Percentiles rank a stretch among this genome's conserved stretches.
phyloP scores from a whole-genome alignment of 768 basidiomycete species.

The Grammothele lineata region DNA sequence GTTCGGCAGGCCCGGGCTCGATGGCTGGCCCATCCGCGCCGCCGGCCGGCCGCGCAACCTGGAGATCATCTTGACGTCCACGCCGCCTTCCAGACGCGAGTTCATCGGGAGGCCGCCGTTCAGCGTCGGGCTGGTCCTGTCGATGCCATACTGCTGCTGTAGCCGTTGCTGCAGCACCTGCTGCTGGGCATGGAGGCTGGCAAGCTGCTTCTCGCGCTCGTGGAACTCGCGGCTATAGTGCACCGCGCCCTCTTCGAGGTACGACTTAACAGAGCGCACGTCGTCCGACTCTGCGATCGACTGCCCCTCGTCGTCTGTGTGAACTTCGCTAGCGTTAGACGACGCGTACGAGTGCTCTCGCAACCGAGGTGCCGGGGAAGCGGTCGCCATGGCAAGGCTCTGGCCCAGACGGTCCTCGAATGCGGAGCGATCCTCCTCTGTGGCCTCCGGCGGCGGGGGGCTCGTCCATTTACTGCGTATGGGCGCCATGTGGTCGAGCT shows the following conservation, averaged over 20 bases:
- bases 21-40: slow-evolving; percentile 13
- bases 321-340: slow-evolving; percentile 58
- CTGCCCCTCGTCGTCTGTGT: slow-evolving; percentile 66
- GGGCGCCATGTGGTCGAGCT: slow-evolving; percentile 65
- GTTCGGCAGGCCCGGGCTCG: neutral
- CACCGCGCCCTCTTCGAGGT: slow-evolving; percentile 42
- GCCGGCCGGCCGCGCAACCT: slow-evolving; percentile 21
- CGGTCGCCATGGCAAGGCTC: slow-evolving; percentile 65
- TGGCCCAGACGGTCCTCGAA: slow-evolving; percentile 68
- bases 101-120: neutral
- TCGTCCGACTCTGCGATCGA: slow-evolving; percentile 65
- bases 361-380: slow-evolving; percentile 57
- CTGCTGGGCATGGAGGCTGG: slow-evolving; percentile 5
- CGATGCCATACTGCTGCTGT: slow-evolving; percentile 15
- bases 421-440: slow-evolving; percentile 56
- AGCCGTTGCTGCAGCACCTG: slow-evolving; percentile 3
- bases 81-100: slow-evolving; percentile 11
- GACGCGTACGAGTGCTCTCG: slow-evolving; percentile 37
- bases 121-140: slow-evolving; percentile 12
- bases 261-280: slow-evolving; percentile 63
- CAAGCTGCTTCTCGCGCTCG: slow-evolving; percentile 8
- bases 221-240: slow-evolving; percentile 13
- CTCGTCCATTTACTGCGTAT: slow-evolving; percentile 81
- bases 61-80: slow-evolving; percentile 20
- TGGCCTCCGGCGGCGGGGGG: slow-evolving; percentile 75